These are phyloP conservation scores for Tuber brumale DNA, from an alignment of 495 filamentous ascomycete species.

Conservation along the genomic window DNA sequence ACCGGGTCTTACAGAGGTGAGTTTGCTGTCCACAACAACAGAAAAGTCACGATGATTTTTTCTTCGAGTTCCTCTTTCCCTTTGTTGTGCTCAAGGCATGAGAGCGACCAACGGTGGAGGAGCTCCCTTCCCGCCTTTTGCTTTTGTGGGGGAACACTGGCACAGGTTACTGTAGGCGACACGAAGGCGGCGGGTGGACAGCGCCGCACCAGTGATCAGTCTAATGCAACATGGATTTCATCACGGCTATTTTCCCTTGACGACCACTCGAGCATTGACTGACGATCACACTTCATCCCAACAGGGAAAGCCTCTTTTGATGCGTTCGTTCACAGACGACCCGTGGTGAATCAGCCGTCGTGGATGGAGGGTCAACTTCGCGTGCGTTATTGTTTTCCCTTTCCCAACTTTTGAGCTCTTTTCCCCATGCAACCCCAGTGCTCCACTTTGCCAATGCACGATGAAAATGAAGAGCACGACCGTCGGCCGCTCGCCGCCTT, in stretches of 20 bases:
- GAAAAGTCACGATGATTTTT: slow-evolving; percentile 23
- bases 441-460: background rate
- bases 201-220: background rate
- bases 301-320: slow-evolving; percentile 62
- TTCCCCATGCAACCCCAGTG: background rate
- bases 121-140: slow-evolving; percentile 21
- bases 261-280: background rate
- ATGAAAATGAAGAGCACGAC: slow-evolving; percentile 2
- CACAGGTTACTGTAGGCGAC: slow-evolving; percentile 12
- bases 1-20: slow-evolving; percentile 75
- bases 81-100: background rate
- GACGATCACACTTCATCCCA: background rate
- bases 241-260: slow-evolving; percentile 1
- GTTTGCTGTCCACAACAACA: slow-evolving; percentile 19
- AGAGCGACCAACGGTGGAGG: background rate
- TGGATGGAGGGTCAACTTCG: slow-evolving; percentile 33
- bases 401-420: background rate
- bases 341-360: slow-evolving; percentile 27
- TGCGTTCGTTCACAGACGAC: slow-evolving; percentile 51
- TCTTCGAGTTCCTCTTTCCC: slow-evolving; percentile 10
- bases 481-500: background rate
- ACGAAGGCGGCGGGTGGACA: slow-evolving; percentile 23
- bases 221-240: background rate
- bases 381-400: slow-evolving; percentile 9
- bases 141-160: slow-evolving; percentile 24